phyloP scores from a whole-genome alignment of 352 stramenopile genomes.

The Phytophthora syringae region DNA sequence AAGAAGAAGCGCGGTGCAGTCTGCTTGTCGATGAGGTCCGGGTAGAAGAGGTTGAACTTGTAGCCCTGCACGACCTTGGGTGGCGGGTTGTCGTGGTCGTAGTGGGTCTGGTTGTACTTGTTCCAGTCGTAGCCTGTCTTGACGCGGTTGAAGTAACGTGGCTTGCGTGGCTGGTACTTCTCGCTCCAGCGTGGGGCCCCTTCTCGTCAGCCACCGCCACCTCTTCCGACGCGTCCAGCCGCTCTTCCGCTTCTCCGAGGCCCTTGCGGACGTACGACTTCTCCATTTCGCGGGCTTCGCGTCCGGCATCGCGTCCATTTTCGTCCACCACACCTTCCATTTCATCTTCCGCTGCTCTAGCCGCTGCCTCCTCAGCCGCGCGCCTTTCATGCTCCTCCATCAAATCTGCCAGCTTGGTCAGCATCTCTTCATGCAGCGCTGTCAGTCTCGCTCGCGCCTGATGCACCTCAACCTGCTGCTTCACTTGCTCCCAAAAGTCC shows the following conservation, averaged over 20 bases:
- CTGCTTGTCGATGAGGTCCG: slow-evolving; percentile 98
- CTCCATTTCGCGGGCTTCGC: slow-evolving; percentile 73
- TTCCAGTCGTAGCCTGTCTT: slow-evolving; percentile 99
- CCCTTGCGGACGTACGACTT: slow-evolving; percentile 63
- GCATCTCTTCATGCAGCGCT: slow-evolving; percentile 94
- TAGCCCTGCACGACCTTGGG: slow-evolving; percentile 99
- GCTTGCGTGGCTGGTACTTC: slow-evolving; percentile 98
- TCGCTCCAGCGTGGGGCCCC: slow-evolving; percentile 91
- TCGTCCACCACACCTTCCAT: slow-evolving; percentile 31
- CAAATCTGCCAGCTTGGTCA: slow-evolving; percentile 92
- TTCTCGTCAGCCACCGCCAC: slow-evolving; percentile 76
- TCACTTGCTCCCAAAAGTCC: slow-evolving; percentile 95
- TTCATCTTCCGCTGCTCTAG: slow-evolving; percentile 22
- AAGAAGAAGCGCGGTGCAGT: slow-evolving; percentile 96
- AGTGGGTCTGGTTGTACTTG: slow-evolving; percentile 99
- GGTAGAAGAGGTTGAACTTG: slow-evolving; percentile 99
- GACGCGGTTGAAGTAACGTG: slow-evolving; percentile 99
- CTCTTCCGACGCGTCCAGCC: slow-evolving; percentile 92
- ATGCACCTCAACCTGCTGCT: slow-evolving; percentile 93
- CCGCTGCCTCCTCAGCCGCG: slow-evolving; percentile 37
- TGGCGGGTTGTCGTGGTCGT: slow-evolving; percentile 99
- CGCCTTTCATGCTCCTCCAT: slow-evolving; percentile 85
- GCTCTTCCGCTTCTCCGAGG: slow-evolving; percentile 71
- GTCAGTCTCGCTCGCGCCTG: slow-evolving; percentile 88
- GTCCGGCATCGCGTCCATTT: slow-evolving; percentile 66